A percentile compares a stretch with the other conserved stretches of the same genome.
Conservation (phyloP, 768 basidiomycete species). For the Termitomyces heimii region DNA sequence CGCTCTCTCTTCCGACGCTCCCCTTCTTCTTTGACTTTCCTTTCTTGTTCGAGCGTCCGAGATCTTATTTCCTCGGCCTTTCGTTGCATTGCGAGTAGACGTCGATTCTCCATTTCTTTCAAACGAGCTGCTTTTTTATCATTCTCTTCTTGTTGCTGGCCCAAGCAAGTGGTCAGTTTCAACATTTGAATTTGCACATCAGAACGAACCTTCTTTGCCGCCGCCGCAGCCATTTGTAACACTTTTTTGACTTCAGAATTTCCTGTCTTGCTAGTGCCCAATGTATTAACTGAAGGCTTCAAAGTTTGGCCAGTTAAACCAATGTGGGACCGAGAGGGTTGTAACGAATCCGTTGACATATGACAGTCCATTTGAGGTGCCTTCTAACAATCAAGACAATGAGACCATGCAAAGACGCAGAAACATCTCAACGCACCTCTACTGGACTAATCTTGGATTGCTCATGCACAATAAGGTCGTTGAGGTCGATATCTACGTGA, state of each 20-base stretch:
- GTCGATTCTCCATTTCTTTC: conserved; percentile 79
- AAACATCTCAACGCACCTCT: conserved; percentile 30
- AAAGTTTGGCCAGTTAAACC: conserved; percentile 71
- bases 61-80: conserved; percentile 77
- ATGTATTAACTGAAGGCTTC: conserved; percentile 59
- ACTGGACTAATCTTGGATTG: conserved; percentile 32
- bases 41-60: conserved; percentile 59
- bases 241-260: conserved; percentile 76
- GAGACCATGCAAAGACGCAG: background rate
- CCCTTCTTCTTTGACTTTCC: conserved; percentile 63
- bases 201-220: conserved; percentile 77
- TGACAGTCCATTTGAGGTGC: conserved; percentile 44
- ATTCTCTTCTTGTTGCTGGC: conserved; percentile 83
- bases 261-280: conserved; percentile 64
- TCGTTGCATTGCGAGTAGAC: conserved; percentile 62
- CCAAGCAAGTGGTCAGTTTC: conserved; percentile 1
- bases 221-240: conserved; percentile 73
- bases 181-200: background rate
- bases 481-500: conserved; percentile 29
- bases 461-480: conserved; percentile 33
- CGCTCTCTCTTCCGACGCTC: conserved; percentile 80
- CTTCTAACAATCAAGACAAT: conserved; percentile 16
- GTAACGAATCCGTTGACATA: conserved; percentile 45
- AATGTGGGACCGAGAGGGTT: conserved; percentile 41
- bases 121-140: conserved; percentile 72